phyloP scores from a whole-genome alignment of 106 monocot genomes.

The Amphibolis antarctica region DNA sequence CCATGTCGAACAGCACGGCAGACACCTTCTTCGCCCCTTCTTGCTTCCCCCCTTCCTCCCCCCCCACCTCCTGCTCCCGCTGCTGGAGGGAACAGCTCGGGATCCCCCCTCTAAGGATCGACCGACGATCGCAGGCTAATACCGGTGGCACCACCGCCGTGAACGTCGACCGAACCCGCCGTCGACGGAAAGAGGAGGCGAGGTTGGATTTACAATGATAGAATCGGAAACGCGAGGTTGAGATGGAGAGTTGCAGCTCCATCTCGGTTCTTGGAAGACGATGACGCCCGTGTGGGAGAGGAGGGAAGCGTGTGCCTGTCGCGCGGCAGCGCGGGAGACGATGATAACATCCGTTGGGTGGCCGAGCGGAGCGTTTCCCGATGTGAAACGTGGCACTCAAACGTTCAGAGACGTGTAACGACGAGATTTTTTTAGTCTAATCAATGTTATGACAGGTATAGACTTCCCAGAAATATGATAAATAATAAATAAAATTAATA shows the following conservation, averaged over 20 bases:
- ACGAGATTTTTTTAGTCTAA: no score
- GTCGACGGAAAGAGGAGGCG: background rate
- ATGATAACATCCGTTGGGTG: no score
- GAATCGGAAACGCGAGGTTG: background rate
- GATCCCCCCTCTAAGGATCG: background rate
- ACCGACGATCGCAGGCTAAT: background rate
- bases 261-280: background rate
- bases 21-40: slow-evolving; percentile 42
- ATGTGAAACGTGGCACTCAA: no score
- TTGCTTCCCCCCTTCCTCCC: background rate
- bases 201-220: background rate
- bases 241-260: background rate
- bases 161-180: background rate
- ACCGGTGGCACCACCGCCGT: background rate
- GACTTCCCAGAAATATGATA: no score
- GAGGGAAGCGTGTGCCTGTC: background rate
- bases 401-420: no score
- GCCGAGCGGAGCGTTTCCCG: no score
- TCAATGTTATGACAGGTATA: no score
- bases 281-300: background rate
- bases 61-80: slow-evolving; percentile 14
- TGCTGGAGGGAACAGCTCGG: slow-evolving; percentile 20
- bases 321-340: no score
- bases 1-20: slow-evolving; percentile 95
- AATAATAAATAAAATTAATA: no score